Evolutionary conservation across 192 early-diverging fungal species (phyloP), one percentile per base, ranked within the genome.

Genomic region (Podila epicladia): DNA sequence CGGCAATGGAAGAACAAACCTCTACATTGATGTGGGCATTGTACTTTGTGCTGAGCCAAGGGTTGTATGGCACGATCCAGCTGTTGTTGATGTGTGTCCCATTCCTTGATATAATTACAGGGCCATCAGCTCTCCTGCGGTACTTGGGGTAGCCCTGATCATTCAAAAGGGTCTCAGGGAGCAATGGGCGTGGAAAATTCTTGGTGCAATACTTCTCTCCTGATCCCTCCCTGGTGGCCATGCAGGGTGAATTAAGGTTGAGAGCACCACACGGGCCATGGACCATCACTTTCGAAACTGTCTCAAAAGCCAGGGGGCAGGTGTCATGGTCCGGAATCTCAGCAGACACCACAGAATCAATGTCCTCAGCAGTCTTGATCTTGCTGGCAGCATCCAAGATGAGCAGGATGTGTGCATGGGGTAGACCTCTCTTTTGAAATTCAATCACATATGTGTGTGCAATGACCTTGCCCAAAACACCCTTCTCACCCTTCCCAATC

Each of bases 1-100:
- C 64, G 13, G 61, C 2, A 1, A 77, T 58, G 17, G 70, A 72
- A 2, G 61, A 41, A 49, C 76, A 86, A 9, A 80, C 64, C 28
- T 84, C 78, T 4, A 86, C 78, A 67, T 62, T 61, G 17, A 74
- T 69, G 26, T 83, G 82, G 2, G 75, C 73, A 63, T 82, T 50
- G 63, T 82, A 86, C 68, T 83, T 85, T 9, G 70, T 64, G 55
- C 33, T 20, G 29, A 86, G 41, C 8, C 66, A 84, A 1, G 32
- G 63, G 38, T 82, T 86, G 53, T 86, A 26, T 1, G 78, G 74
- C 6, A 83, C 69, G 15, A 83, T 55, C 69, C 45, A 78, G 38
- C 65, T 33, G 49, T 83, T 86, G 67, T 86, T 67, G 48, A 83
- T 28, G 4, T n/a, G 26, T 15, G 32, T 24, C 7, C 69, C 26